Evolutionary conservation across 148 eudicot genomes (phyloP).

Genomic region (Pouteria glomerata): DNA sequence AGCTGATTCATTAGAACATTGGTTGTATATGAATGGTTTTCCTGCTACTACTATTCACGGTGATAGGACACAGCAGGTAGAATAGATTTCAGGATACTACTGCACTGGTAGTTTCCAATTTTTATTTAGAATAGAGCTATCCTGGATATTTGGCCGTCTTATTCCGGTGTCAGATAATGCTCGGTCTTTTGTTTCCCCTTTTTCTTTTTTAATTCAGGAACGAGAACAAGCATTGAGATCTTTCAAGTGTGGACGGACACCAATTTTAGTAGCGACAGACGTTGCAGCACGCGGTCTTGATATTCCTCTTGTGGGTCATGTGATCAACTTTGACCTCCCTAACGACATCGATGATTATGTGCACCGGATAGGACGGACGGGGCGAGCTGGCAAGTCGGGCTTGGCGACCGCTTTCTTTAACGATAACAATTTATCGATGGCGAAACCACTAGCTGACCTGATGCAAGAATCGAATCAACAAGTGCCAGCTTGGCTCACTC

Average conservation of each 20-base stretch:
- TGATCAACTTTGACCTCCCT: conserved; percentile 82
- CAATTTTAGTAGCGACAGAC: conserved; percentile 84
- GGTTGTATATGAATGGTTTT: conserved; percentile 62
- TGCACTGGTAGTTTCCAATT: no score
- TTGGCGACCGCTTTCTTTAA: conserved; percentile 87
- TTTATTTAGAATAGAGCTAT: no score
- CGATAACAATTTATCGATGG: conserved; percentile 57
- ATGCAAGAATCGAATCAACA: conserved; percentile 89
- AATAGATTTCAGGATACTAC: background rate
- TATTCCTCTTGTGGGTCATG: conserved; percentile 84
- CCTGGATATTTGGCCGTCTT: background rate
- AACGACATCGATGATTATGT: conserved; percentile 85
- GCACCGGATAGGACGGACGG: conserved; percentile 88
- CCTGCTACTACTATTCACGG: conserved; percentile 90
- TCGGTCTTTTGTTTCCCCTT: no score
- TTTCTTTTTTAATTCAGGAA: conserved; percentile 75
- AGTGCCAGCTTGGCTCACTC: conserved; percentile 68
- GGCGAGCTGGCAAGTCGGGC: conserved; percentile 88
- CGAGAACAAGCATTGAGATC: conserved; percentile 76
- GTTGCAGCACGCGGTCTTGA: conserved; percentile 93
- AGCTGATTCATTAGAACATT: conserved; percentile 71
- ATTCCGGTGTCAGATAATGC: background rate
- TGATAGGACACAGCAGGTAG: conserved; percentile 80
- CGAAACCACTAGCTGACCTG: conserved; percentile 57
- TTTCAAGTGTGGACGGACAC: conserved; percentile 74